Evolutionary conservation across 306 rosid species (phyloP), one percentile per base, ranked within the genome.

Genomic region (Astragalus membranaceus): DNA sequence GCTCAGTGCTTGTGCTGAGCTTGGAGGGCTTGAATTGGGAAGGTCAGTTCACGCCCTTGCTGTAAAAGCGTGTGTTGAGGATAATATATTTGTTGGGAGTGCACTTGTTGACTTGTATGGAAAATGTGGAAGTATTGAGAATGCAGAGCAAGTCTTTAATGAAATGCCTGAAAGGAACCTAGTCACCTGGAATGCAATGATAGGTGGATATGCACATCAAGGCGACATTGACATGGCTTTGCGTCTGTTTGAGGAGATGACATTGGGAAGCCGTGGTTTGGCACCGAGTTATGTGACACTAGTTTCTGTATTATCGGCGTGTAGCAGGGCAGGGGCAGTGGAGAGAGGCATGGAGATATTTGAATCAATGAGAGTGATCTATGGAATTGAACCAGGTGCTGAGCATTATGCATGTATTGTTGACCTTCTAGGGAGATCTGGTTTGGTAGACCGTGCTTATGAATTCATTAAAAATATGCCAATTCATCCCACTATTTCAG

Each of bases 51-150:
- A 92, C 60, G 84, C 93, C 44, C 84, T 92, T 41, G 91, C 93
- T 3, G 82, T 85, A 64, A 89, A 79, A 76, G 85, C 83, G 2
- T 83, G 96, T 54, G 87, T 88, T 8, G 95, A 83, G n/a, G 85
- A 76, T 39, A 88, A 88, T 70, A 67, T 92, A 46, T 89, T 89
- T 67, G 92, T 92, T 60, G 95, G 91, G 58, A 89, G 96, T 73
- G 85, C 95, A 52, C 85, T 92, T 39, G 91, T 92, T 20, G 96
- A 92, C 81, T 75, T 92, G 87, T 89, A 89, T 80, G 98, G 98
- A 50, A 92, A 89, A 82, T 89, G 96, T 76, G 98, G 96, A 68
- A 84, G 84, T 54, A 74, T 87, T 51, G 72, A 77, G 72, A 82
- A 80, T n/a, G 90, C 96, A 0, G 84, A 83, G 72, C 81, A 6